Evolutionary conservation across 1,139 yeast species (phyloP).

Genomic region (Spathaspora sp.): DNA sequence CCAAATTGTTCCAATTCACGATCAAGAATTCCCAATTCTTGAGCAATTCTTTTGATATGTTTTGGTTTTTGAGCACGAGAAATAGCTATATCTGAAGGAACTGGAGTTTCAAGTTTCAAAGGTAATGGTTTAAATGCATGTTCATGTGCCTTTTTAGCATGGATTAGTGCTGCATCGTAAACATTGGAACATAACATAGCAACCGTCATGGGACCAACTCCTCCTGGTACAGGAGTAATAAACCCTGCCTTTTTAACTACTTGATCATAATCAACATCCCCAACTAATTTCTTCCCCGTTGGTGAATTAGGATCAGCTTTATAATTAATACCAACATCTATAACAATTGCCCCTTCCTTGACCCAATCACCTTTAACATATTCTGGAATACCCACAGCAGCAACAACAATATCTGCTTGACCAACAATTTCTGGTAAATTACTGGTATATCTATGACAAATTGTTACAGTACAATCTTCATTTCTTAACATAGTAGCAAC

Average conservation of each 20-base stretch:
- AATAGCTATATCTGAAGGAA: conserved; percentile 75
- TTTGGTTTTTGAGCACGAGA: conserved; percentile 74
- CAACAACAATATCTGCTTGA: conserved; percentile 69
- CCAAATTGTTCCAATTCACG: conserved; percentile 72
- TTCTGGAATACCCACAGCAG: conserved; percentile 74
- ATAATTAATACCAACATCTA: conserved; percentile 81
- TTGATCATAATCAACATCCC: conserved; percentile 69
- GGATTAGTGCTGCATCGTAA: conserved; percentile 59
- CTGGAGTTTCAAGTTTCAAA: conserved; percentile 52
- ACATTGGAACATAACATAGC: conserved; percentile 78
- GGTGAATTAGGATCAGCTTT: conserved; percentile 61
- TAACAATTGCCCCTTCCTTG: conserved; percentile 65
- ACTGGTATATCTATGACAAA: conserved; percentile 61
- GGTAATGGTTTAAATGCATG: conserved; percentile 50
- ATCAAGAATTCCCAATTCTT: conserved; percentile 61
- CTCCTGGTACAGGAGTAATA: conserved; percentile 85
- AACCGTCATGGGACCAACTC: conserved; percentile 89
- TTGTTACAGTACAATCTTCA: conserved; percentile 74
- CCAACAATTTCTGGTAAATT: conserved; percentile 53
- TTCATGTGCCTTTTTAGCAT: conserved; percentile 48
- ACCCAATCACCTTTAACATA: conserved; percentile 73
- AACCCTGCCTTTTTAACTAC: conserved; percentile 58
- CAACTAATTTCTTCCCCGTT: conserved; percentile 67
- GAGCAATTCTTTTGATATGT: conserved; percentile 59
- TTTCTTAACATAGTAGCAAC: conserved; percentile 70